Percentiles rank a stretch among this genome's conserved stretches.
Evolutionary conservation across 1,284 basidiomycete genomes (phyloP).

Genomic region (Apiotrichum sp.): DNA sequence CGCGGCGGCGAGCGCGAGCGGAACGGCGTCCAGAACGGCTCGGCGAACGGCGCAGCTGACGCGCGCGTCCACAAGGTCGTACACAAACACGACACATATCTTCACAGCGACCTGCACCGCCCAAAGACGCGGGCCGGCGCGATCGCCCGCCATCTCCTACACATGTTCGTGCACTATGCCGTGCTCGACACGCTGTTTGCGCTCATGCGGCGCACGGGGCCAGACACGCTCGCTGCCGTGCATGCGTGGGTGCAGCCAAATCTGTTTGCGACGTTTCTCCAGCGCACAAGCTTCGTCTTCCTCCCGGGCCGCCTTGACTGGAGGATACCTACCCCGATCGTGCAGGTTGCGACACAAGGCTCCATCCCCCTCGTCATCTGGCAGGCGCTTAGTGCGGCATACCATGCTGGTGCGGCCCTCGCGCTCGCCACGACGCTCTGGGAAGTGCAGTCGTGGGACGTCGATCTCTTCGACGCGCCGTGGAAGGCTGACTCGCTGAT

Average conservation of each 20-base stretch:
- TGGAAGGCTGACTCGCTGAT: conserved; percentile 36
- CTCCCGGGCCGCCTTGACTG: conserved; percentile 23
- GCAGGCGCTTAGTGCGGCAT: conserved; percentile 30
- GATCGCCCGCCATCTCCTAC: conserved; percentile 22
- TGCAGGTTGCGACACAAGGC: conserved; percentile 19
- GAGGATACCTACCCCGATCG: conserved; percentile 8
- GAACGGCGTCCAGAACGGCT: background rate
- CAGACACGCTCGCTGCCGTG: conserved; percentile 17
- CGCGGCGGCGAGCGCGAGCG: no score
- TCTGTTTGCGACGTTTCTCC: conserved; percentile 14
- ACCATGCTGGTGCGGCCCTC: conserved; percentile 29
- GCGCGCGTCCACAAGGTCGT: background rate
- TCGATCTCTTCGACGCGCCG: conserved; percentile 38
- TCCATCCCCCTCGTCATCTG: conserved; percentile 27
- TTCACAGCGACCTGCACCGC: background rate
- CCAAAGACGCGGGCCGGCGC: conserved; percentile 21
- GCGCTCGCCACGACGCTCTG: conserved; percentile 20
- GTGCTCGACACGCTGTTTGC: conserved; percentile 29
- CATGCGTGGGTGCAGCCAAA: background rate
- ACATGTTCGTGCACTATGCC: conserved; percentile 20
- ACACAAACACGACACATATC: conserved; percentile 2
- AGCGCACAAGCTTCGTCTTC: conserved; percentile 18
- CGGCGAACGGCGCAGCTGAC: background rate
- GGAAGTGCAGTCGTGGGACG: conserved; percentile 37
- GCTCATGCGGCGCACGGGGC: conserved; percentile 25